Evolutionary conservation across 2,329 filamentous ascomycete genomes (phyloP), one percentile per base, ranked within the genome.

Genomic region (Aspergillus proliferans): DNA sequence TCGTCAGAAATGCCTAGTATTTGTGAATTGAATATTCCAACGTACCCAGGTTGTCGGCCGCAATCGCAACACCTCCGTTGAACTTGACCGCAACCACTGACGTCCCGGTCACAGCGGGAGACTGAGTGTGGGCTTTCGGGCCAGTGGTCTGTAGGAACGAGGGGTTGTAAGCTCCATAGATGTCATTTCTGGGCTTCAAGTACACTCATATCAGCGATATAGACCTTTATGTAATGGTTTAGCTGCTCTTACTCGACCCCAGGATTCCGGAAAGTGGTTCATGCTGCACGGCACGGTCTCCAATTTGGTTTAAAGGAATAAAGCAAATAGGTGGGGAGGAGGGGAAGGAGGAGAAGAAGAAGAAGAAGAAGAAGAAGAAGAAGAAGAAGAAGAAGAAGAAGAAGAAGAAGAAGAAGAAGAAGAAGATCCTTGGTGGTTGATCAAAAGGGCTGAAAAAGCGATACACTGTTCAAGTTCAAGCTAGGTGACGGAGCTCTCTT

Each of bases 41-140:
- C 77, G 48, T 77, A 95, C 90, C 90, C 57, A 98, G 77, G 76
- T 97, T 98, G 73, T 98, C 93, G 63, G 93, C 89, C 46, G 92
- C 93, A 69, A 98, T 92, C 64, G 95, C 91, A 56, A 98, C 90
- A 66, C 93, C 93, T 60, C 91, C 88, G 66, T 90, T 92, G 80
- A 90, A 98, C 78, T 97, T 97, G 69, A 96, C 81, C 56, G 86
- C 93, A 49, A 98, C 74, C 55, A 98, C 93, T 47, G 93, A 97
- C 45, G 93, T 97, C 66, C 93, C 93, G 46, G 93, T 98, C 54
- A 98, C 93, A 59, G 95, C 86, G 63, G 93, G 93, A 28, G 84
- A 84, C 74, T 95, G 90, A 48, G 93, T 96, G 73, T 94, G 88
- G 65, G 90, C 83, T 67, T 83, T 90, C 50, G 91, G 88, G 47